Evolutionary conservation across 768 basidiomycete species (phyloP).

Genomic region (Udeniomyces megalosporus): DNA sequence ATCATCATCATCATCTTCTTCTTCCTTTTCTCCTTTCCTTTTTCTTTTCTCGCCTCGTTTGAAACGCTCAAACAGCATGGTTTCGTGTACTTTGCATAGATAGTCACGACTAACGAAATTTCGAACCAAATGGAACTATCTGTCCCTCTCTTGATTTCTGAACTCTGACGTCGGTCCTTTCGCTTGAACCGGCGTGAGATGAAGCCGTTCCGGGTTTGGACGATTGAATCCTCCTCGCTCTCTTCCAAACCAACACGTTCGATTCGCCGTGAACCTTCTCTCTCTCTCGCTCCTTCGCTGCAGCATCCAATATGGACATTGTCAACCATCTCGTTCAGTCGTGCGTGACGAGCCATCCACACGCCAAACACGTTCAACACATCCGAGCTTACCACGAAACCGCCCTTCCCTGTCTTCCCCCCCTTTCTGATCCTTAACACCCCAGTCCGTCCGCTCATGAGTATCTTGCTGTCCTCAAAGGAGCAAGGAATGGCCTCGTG

Average conservation of each 20-base stretch:
- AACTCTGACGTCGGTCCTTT: too few relatives aligned
- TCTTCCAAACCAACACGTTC: background rate
- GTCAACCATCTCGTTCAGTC: too few relatives aligned
- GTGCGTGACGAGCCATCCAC: too few relatives aligned
- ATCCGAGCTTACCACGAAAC: background rate
- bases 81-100: too few relatives aligned
- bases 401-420: background rate
- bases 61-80: too few relatives aligned
- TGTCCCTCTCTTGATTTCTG: too few relatives aligned
- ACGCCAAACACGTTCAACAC: too few relatives aligned
- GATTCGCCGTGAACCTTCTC: background rate
- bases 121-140: too few relatives aligned
- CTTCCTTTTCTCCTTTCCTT: background rate
- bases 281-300: background rate
- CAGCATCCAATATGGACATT: too few relatives aligned
- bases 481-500: conserved; percentile 40
- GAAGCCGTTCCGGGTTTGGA: too few relatives aligned
- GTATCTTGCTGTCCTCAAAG: conserved; percentile 81
- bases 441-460: conserved; percentile 62
- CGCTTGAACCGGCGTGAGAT: too few relatives aligned
- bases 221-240: background rate
- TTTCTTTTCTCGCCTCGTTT: background rate
- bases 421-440: conserved; percentile 8
- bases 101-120: too few relatives aligned
- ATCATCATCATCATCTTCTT: background rate